Conservation (phyloP, 352 stramenopile species). For the Pythium folliculosum region DNA sequence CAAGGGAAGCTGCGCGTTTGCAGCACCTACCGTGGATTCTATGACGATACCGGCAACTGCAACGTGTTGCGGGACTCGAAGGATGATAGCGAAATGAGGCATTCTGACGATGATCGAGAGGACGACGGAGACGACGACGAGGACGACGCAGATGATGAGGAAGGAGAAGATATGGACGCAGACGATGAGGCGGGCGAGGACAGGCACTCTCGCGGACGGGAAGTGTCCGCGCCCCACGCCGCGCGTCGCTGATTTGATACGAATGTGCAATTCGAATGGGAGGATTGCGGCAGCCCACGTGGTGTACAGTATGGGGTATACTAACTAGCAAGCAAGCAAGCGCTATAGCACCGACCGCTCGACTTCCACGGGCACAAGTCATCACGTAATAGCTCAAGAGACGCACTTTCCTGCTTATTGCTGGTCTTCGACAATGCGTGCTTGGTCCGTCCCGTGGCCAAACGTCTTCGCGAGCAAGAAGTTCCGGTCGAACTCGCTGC, state of each 20-base stretch:
- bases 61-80: slow-evolving; percentile 58
- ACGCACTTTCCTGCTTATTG: slow-evolving; percentile 28
- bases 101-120: slow-evolving; percentile 17
- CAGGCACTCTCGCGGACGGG: neutral
- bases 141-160: slow-evolving; percentile 15
- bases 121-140: slow-evolving; percentile 21
- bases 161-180: slow-evolving; percentile 26
- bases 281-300: slow-evolving; percentile 3
- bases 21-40: slow-evolving; percentile 72
- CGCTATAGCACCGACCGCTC: neutral
- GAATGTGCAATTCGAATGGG: slow-evolving; percentile 5
- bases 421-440: slow-evolving; percentile 70
- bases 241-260: slow-evolving; percentile 1
- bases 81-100: slow-evolving; percentile 25
- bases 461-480: slow-evolving; percentile 85
- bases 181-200: slow-evolving; percentile 11
- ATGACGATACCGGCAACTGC: slow-evolving; percentile 78
- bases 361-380: slow-evolving; percentile 1
- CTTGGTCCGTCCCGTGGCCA: slow-evolving; percentile 63
- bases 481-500: slow-evolving; percentile 83
- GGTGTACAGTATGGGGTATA: slow-evolving; percentile 13
- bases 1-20: slow-evolving; percentile 94
- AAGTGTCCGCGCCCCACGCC: neutral
- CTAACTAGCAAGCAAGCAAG: slow-evolving; percentile 3
- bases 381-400: slow-evolving; percentile 9